Conservation (phyloP, 192 early-diverging fungal genomes). For the Chytriomyces hyalinus region DNA sequence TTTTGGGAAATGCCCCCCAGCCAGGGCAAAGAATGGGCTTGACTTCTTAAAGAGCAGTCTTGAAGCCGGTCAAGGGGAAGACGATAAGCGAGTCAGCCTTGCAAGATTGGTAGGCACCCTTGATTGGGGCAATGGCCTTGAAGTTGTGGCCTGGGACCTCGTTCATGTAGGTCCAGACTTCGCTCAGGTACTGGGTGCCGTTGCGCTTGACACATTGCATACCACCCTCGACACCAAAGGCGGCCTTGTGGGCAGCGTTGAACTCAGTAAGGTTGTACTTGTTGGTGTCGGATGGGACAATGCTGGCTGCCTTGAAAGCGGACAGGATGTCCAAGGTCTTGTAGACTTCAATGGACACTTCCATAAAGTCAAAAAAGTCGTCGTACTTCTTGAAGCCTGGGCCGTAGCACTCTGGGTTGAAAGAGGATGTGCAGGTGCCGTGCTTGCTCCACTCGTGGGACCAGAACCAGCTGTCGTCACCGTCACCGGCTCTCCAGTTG, state of each 20-base stretch:
- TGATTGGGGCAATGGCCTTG: neutral
- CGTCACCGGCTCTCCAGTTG: conserved; percentile 74
- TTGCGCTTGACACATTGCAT: conserved; percentile 27
- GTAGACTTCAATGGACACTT: conserved; percentile 57
- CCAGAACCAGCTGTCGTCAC: conserved; percentile 81
- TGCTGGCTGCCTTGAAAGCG: conserved; percentile 54
- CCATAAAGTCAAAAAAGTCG: conserved; percentile 68
- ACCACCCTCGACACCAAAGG: conserved; percentile 34
- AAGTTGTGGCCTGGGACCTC: conserved; percentile 23
- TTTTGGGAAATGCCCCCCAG: too few species aligned
- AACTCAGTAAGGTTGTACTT: conserved; percentile 35
- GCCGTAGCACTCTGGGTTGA: conserved; percentile 66
- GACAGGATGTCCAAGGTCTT: conserved; percentile 61
- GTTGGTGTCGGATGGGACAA: conserved; percentile 42
- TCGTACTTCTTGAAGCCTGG: conserved; percentile 48
- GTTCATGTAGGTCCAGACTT: conserved; percentile 25
- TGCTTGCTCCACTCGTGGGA: conserved; percentile 84
- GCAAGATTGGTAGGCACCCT: conserved; percentile 4
- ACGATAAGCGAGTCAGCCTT: neutral
- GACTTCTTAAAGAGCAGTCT: neutral
- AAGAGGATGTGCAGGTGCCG: conserved; percentile 75
- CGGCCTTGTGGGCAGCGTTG: conserved; percentile 36
- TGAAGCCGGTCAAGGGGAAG: conserved; percentile 10
- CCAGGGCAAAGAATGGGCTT: too few species aligned
- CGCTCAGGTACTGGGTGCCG: conserved; percentile 17